A percentile compares a stretch with the other conserved stretches of the same genome.
Evolutionary conservation across 1,139 yeast genomes (phyloP).

Genomic region (Trichomonascaceae sp.): DNA sequence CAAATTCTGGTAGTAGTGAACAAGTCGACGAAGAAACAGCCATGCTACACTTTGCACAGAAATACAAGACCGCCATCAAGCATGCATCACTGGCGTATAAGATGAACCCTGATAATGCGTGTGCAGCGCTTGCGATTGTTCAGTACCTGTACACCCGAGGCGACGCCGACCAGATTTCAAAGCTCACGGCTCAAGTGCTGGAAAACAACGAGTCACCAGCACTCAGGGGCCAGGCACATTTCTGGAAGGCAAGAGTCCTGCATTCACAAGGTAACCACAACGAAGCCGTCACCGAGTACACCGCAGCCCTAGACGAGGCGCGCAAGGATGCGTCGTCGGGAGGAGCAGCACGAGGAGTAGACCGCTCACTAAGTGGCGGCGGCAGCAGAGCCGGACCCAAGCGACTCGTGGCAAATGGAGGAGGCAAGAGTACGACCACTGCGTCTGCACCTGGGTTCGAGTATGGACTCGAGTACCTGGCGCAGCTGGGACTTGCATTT

Average conservation of each 20-base stretch:
- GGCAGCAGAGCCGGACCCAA: no score
- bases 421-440: no score
- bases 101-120: conserved; percentile 25
- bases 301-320: neutral
- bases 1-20: no score
- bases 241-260: conserved; percentile 76
- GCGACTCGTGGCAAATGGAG: no score
- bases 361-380: no score
- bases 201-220: conserved; percentile 27
- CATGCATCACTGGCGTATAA: conserved; percentile 17
- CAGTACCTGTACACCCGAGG: conserved; percentile 48
- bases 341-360: no score
- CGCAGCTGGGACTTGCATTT: conserved; percentile 42
- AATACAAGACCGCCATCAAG: neutral
- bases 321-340: no score
- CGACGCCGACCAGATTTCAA: conserved; percentile 43
- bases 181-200: conserved; percentile 42
- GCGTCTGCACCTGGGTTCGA: no score
- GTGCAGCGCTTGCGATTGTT: conserved; percentile 35
- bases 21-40: neutral
- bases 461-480: conserved; percentile 64
- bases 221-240: conserved; percentile 61
- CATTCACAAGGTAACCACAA: conserved; percentile 47
- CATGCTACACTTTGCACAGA: neutral
- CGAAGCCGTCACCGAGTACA: conserved; percentile 39